Evolutionary conservation across 192 early-diverging fungal species (phyloP).

Genomic region (Umbelopsis isabellina): DNA sequence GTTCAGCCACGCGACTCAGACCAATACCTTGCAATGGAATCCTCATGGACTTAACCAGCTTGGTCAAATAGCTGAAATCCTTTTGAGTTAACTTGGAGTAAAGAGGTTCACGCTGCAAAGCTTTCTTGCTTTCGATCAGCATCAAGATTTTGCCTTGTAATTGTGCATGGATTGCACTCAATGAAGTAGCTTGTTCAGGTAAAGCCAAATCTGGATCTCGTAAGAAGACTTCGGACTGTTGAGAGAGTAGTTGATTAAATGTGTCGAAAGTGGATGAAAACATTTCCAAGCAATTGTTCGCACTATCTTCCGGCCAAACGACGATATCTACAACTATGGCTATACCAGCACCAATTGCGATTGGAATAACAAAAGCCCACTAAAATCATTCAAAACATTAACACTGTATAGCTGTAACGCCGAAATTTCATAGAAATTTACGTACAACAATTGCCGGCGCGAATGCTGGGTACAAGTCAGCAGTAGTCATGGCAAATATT

Average conservation of each 20-base stretch:
- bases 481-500: conserved; percentile 33
- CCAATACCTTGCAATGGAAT: conserved; percentile 32
- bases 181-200: not conserved
- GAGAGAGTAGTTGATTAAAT: conserved; percentile 22
- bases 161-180: conserved; percentile 19
- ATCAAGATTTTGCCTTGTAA: conserved; percentile 29
- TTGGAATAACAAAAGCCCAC: conserved; percentile 36
- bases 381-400: conserved; percentile 1
- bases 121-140: conserved; percentile 37
- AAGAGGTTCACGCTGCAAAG: conserved; percentile 34
- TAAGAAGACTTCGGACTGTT: conserved; percentile 33
- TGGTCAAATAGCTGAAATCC: conserved; percentile 33
- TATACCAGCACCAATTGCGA: conserved; percentile 29
- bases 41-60: conserved; percentile 29
- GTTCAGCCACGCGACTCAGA: conserved; percentile 26
- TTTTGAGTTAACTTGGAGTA: conserved; percentile 24
- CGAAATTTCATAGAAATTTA: not conserved
- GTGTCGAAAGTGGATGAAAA: conserved; percentile 18
- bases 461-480: conserved; percentile 25
- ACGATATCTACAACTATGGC: conserved; percentile 28
- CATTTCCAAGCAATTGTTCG: conserved; percentile 28
- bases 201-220: conserved; percentile 1
- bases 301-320: conserved; percentile 39
- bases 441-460: conserved; percentile 28
- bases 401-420: not conserved